Evolutionary conservation across 169 alveolate genomes (phyloP), one percentile per base, ranked within the genome.

Genomic region (Babesia gibsoni): DNA sequence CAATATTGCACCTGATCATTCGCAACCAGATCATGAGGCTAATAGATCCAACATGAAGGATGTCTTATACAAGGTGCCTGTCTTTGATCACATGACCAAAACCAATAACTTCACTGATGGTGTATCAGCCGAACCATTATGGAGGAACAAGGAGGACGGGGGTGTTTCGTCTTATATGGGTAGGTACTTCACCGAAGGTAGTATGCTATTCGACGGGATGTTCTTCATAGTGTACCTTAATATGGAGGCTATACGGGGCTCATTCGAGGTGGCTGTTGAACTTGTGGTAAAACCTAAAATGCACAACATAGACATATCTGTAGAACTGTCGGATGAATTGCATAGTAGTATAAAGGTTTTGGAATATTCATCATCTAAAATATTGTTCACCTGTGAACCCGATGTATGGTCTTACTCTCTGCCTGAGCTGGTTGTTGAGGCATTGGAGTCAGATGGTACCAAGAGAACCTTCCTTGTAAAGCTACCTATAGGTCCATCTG

Each of bases 151-250:
- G 49, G 64, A 50, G 4, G 84, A 75, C 25, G 84, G 84, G 1
- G 84, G 84, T 10, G 45, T 75, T 8, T 59, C 77, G 22, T 12
- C 52, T n/a, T 75, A 75, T 36, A 35, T 75, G 8, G 84, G 80
- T 2, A 65, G 36, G 18, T 66, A 48, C 42, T 25, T 58, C 14
- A 37, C 35, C 25, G 32, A 53, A n/a, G 67, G 73, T 5, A 63
- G 42, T n/a, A n/a, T 29, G 25, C 63, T 75, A 1, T 59, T 75
- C 36, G 63, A 48, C 20, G 59, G 77, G 2, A 73, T 57, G 1
- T 56, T 42, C 37, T 75, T 41, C 52, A 32, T 35, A 1, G 41
- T 35, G 33, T 35, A 75, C 52, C 58, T 61, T 20, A 42, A 30
- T 32, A 18, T 61, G 58, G 8, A 49, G n/a, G 14, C 56, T 5